These are phyloP conservation scores for Lineolata rhizophorae DNA, from an alignment of 495 filamentous ascomycete species.

Conservation along the genomic window DNA sequence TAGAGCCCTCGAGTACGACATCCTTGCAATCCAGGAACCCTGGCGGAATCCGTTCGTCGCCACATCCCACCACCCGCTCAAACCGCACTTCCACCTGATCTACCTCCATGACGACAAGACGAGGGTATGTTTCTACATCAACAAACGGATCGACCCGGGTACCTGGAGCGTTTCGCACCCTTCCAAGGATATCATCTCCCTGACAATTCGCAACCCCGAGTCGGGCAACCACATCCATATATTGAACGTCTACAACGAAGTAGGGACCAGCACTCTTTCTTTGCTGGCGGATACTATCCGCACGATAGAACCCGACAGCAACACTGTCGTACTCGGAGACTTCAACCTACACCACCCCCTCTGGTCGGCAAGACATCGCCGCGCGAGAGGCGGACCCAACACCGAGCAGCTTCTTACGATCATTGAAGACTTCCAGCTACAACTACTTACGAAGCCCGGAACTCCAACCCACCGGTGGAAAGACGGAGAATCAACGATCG, in stretches of 20 bases:
- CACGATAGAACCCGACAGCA: no score
- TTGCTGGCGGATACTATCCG: no score
- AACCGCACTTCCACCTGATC: slow-evolving; percentile 7
- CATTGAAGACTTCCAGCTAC: neutral
- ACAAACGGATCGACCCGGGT: no score
- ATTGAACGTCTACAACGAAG: no score
- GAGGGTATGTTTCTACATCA: no score
- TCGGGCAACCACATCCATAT: no score
- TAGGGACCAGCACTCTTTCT: no score
- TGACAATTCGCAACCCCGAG: no score
- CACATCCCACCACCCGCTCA: no score
- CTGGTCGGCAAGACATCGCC: slow-evolving; percentile 1
- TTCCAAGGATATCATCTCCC: no score
- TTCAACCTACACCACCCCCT: slow-evolving; percentile 4
- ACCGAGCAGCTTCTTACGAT: slow-evolving; percentile 1
- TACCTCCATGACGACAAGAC: no score
- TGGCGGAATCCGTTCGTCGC: slow-evolving; percentile 13
- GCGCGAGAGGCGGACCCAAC: neutral
- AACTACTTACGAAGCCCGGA: neutral
- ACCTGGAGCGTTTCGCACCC: no score
- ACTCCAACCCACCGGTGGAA: slow-evolving; percentile 1
- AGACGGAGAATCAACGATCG: slow-evolving; percentile 5
- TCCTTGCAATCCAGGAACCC: slow-evolving; percentile 11
- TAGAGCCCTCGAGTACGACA: slow-evolving; percentile 8
- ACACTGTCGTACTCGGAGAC: slow-evolving; percentile 3